phyloP scores from a whole-genome alignment of 2,329 filamentous ascomycete species.

The Neurospora sp. region DNA sequence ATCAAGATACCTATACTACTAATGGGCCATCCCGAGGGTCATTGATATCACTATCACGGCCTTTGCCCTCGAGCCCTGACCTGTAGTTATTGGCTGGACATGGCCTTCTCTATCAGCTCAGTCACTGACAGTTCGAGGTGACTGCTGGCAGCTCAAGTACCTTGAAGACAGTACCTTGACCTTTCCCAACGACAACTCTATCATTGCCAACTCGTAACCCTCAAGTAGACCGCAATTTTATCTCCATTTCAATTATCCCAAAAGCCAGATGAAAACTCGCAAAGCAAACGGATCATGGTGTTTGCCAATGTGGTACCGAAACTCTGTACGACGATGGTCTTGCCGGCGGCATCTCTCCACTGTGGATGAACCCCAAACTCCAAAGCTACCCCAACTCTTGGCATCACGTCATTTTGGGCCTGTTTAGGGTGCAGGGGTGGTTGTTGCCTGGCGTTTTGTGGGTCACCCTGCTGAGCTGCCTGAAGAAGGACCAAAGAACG shows the following conservation, averaged over 20 bases:
- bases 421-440: conserved; percentile 1
- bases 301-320: not conserved
- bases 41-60: too few species aligned
- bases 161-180: too few species aligned
- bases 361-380: not conserved
- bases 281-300: not conserved
- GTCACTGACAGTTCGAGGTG: too few species aligned
- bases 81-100: too few species aligned
- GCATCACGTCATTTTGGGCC: not conserved
- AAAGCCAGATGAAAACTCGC: not conserved
- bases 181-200: not conserved
- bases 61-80: too few species aligned
- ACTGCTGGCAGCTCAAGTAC: too few species aligned
- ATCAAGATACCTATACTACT: too few species aligned
- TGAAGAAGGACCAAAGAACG: not conserved
- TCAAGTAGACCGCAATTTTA: not conserved
- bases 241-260: not conserved
- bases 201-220: not conserved
- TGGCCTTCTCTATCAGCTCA: not conserved
- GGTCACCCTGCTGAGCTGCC: not conserved
- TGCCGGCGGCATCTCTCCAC: not conserved
- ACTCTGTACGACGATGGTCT: not conserved
- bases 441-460: conserved; percentile 10
- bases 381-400: not conserved
- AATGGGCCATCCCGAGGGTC: too few species aligned